A percentile compares a stretch with the other conserved stretches of the same genome.
phyloP scores from a whole-genome alignment of 2,329 filamentous ascomycete genomes.

The Fusarium sp. region DNA sequence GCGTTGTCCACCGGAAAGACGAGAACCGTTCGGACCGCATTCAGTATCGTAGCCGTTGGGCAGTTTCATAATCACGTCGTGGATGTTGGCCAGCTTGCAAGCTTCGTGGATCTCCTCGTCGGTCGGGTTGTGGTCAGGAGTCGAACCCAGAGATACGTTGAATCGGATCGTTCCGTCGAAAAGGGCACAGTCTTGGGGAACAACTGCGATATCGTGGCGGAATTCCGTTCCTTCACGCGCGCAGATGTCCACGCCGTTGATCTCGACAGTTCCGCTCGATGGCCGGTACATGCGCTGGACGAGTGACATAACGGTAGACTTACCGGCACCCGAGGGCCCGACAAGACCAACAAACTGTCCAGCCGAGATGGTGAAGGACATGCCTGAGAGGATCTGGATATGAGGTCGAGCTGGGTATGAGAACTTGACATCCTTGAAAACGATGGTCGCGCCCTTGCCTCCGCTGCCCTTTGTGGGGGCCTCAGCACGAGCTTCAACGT shows the following conservation, averaged over 20 bases:
- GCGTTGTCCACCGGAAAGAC: conserved; percentile 82
- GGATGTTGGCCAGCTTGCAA: conserved; percentile 76
- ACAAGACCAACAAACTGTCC: conserved; percentile 75
- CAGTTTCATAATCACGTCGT: conserved; percentile 73
- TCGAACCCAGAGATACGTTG: conserved; percentile 68
- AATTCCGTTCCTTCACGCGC: conserved; percentile 59
- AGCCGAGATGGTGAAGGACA: conserved; percentile 68
- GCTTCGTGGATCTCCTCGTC: conserved; percentile 74
- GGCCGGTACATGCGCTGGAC: conserved; percentile 65
- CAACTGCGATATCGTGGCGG: conserved; percentile 66
- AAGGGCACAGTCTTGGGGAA: conserved; percentile 70
- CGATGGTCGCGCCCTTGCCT: conserved; percentile 60
- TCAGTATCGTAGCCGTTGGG: conserved; percentile 76
- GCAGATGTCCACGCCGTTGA: conserved; percentile 63
- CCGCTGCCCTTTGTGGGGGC: conserved; percentile 41
- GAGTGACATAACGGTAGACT: conserved; percentile 73
- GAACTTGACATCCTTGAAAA: conserved; percentile 72
- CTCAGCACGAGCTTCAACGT: conserved; percentile 57
- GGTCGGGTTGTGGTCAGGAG: conserved; percentile 66
- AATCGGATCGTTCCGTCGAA: conserved; percentile 69
- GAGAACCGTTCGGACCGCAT: conserved; percentile 78
- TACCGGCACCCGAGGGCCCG: conserved; percentile 75
- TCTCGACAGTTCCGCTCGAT: conserved; percentile 56
- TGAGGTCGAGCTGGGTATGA: conserved; percentile 74
- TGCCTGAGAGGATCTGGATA: conserved; percentile 66